Conservation (phyloP, 305 asterid species). For the Solanum aculeatissimum region DNA sequence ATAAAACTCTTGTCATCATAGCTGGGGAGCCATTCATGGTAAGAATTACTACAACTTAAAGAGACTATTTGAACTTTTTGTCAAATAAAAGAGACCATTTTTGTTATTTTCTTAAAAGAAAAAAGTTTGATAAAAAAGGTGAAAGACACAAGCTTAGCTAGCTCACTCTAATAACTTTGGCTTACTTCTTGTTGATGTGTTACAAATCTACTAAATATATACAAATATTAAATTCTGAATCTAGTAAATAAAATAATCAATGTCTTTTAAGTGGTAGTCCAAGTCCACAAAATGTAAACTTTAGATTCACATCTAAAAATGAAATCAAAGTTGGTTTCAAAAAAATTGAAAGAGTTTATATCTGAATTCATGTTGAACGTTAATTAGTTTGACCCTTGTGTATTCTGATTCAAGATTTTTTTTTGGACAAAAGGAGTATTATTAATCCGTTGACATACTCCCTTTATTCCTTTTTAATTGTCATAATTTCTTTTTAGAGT, state of each 20-base stretch:
- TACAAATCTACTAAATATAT: neutral
- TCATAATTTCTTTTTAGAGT: too few relatives aligned
- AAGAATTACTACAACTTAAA: neutral
- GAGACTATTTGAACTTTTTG: too few relatives aligned
- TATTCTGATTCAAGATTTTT: neutral
- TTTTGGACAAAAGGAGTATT: neutral
- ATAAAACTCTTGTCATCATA: conserved; percentile 7
- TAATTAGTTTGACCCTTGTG: neutral
- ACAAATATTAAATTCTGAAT: neutral
- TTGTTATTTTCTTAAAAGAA: too few relatives aligned
- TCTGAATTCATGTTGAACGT: neutral
- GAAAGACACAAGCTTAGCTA: neutral
- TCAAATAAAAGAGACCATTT: too few relatives aligned
- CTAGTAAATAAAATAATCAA: too few relatives aligned
- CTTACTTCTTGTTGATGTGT: neutral
- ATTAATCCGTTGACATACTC: neutral
- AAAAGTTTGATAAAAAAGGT: neutral
- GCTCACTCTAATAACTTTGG: neutral
- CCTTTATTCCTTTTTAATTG: too few relatives aligned
- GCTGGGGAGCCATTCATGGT: conserved; percentile 45
- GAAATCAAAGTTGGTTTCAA: neutral
- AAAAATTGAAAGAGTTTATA: neutral
- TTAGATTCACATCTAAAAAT: neutral
- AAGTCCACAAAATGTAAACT: too few relatives aligned
- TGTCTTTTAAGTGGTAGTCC: too few relatives aligned